Evolutionary conservation across 495 filamentous ascomycete species (phyloP), one percentile per base, ranked within the genome.

Genomic region (Neurospora pannonica): DNA sequence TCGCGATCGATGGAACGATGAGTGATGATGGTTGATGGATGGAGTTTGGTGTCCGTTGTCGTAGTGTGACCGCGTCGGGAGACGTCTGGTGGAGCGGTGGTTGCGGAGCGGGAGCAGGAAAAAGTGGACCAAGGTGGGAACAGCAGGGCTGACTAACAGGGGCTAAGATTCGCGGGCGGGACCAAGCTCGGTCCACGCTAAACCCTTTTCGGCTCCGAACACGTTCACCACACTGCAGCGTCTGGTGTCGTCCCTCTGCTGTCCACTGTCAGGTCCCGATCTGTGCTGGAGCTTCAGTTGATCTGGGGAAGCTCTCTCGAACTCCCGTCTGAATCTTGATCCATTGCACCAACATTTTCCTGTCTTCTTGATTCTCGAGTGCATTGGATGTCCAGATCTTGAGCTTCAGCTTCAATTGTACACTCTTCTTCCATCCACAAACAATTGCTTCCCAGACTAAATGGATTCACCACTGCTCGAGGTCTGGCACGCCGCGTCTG

Each of bases 401-500:
- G 13, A 62, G 54, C 54, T 62, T 19, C 48, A 62, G 13, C 24
- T 62, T 62, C 13, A 67, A 34, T 36, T 9, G 15, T 67, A 34
- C 28, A 34, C 38, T 38, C n/a, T 42, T 19, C 40, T 15, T 13
- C 28, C 4, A 13, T 40, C 31, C 54, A 9, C 28, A 67, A 67
- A 0, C 54, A 67, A 67, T 67, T 36, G 28, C 28, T 19, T 6
- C 54, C 31, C 70, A 38, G 74, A 71, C 77, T 82, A 84, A 85
- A 89, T 89, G 87, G 87, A 89, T 87, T 87, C 87, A 77, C 93
- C 94, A 86, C 82, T 97, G 81, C 91, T 91, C 82, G 89, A 94
- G 81, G 87, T 95, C 82, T 97, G 94, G 94, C 92, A 95, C 85
- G 91, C 92, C 86, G 92, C 94, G 81, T 88, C 91, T 80, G 88